A percentile compares a stretch with the other conserved stretches of the same genome.
These are phyloP conservation scores for Draba incana DNA, from an alignment of 345 rosid species.

Conservation along the genomic window DNA sequence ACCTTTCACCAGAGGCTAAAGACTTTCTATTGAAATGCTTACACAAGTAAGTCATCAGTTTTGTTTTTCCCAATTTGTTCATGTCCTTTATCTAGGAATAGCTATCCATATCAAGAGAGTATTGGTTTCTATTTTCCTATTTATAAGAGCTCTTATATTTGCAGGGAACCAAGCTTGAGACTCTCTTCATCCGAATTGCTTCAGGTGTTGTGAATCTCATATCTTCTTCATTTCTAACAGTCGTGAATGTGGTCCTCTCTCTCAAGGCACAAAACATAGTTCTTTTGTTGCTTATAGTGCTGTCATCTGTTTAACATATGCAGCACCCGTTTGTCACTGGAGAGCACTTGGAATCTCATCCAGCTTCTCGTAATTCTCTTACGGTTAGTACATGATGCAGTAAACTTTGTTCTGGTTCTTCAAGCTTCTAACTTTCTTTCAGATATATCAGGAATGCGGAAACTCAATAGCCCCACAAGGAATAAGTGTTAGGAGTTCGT, in stretches of 20 bases:
- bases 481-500: slow-evolving; percentile 59
- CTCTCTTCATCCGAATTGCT: slow-evolving; percentile 74
- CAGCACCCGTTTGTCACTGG: slow-evolving; percentile 91
- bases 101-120: slow-evolving; percentile 20
- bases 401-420: slow-evolving; percentile 22
- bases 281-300: slow-evolving; percentile 24
- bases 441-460: slow-evolving; percentile 59
- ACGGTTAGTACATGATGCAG: slow-evolving; percentile 48
- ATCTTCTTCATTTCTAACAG: slow-evolving; percentile 8
- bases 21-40: slow-evolving; percentile 83
- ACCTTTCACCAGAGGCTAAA: slow-evolving; percentile 82
- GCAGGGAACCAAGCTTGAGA: slow-evolving; percentile 84
- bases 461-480: slow-evolving; percentile 50
- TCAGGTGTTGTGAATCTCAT: slow-evolving; percentile 53
- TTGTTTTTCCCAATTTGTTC: neutral
- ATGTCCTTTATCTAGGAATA: slow-evolving; percentile 25
- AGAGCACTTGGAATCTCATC: slow-evolving; percentile 55
- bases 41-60: slow-evolving; percentile 57
- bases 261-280: neutral
- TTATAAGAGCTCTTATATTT: slow-evolving; percentile 22
- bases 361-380: slow-evolving; percentile 48
- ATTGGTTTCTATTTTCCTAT: slow-evolving; percentile 1
- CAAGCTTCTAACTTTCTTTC: slow-evolving; percentile 33
- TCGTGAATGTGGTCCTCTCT: slow-evolving; percentile 17
- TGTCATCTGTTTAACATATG: slow-evolving; percentile 39